phyloP scores from a whole-genome alignment of 306 rosid genomes.

The Phaseolus lunatus region DNA sequence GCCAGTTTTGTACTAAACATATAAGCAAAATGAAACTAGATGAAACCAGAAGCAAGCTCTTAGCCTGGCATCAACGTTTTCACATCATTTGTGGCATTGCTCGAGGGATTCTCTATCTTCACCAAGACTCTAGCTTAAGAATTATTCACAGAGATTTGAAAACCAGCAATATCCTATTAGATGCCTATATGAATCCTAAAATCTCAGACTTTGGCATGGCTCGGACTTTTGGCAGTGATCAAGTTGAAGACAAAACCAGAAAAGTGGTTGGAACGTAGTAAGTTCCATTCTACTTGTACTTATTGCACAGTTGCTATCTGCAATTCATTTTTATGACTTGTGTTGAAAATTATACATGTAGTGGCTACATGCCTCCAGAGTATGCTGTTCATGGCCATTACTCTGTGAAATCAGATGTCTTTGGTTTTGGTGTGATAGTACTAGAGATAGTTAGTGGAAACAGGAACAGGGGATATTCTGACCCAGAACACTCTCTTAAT shows the following conservation, averaged over 20 bases:
- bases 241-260: not conserved
- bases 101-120: constrained; percentile 48
- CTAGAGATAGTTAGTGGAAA: constrained; percentile 44
- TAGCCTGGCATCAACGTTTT: constrained; percentile 41
- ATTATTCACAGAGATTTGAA: constrained; percentile 34
- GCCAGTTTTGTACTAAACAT: not conserved
- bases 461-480: constrained; percentile 12
- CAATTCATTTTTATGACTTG: not conserved
- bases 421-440: constrained; percentile 46
- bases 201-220: not conserved
- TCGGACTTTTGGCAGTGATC: not conserved
- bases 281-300: not conserved
- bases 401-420: constrained; percentile 44
- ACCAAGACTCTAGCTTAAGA: constrained; percentile 45
- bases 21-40: not conserved
- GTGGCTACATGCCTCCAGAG: constrained; percentile 54
- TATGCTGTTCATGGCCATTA: constrained; percentile 40
- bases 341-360: not conserved
- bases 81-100: constrained; percentile 40
- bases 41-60: constrained; percentile 12
- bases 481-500: constrained; percentile 2
- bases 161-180: not conserved
- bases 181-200: not conserved
- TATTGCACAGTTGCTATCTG: not conserved
- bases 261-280: constrained; percentile 6